phyloP scores from a whole-genome alignment of 345 rosid genomes.

The Citrus australasica region DNA sequence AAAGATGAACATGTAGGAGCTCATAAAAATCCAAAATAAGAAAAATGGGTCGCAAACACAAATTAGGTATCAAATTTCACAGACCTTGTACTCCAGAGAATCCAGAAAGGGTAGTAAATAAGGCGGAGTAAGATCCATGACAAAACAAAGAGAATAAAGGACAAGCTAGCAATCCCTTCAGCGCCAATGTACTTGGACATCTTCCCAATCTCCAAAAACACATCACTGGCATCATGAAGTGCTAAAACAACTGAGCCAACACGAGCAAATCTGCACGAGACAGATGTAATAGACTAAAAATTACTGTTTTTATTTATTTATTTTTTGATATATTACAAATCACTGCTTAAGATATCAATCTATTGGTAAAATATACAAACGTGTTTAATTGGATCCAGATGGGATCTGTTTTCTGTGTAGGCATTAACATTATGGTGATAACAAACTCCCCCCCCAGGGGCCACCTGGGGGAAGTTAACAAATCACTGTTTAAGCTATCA shows the following conservation, averaged over 20 bases:
- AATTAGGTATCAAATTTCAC: slow-evolving; percentile 14
- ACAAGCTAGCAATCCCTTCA: slow-evolving; percentile 65
- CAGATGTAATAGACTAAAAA: not conserved
- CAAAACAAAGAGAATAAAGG: slow-evolving; percentile 78
- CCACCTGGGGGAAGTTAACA: not conserved
- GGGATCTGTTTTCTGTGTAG: not conserved
- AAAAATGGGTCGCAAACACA: not conserved
- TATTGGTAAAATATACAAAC: too few relatives aligned
- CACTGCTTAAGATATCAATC: not conserved
- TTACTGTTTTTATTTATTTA: too few relatives aligned
- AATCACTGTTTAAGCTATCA: not conserved
- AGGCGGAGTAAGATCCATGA: slow-evolving; percentile 91
- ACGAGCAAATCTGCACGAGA: slow-evolving; percentile 71
- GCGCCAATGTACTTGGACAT: slow-evolving; percentile 92
- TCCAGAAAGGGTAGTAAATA: slow-evolving; percentile 91
- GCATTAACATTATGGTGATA: not conserved
- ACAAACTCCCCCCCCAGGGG: not conserved
- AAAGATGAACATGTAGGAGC: not conserved
- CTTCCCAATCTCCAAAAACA: slow-evolving; percentile 91
- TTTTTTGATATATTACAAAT: not conserved
- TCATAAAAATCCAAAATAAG: not conserved
- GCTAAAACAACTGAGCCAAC: slow-evolving; percentile 92
- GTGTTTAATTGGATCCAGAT: not conserved
- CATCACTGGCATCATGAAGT: slow-evolving; percentile 94
- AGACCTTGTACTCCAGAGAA: slow-evolving; percentile 99